Evolutionary conservation across 768 basidiomycete species (phyloP), one percentile per base, ranked within the genome.

Genomic region (Serendipita sp.): DNA sequence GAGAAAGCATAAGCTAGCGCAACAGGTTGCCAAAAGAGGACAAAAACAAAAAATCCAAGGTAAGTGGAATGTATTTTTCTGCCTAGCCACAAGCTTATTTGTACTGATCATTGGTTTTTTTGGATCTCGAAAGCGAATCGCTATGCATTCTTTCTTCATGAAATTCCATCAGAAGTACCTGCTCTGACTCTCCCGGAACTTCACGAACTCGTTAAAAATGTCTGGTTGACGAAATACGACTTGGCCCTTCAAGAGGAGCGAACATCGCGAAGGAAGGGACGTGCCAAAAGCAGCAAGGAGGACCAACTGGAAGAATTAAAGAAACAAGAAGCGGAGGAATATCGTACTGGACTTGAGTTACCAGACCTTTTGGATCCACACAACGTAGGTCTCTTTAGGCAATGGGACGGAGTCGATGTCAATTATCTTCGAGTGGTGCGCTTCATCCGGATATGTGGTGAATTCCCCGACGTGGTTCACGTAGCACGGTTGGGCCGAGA

Each of bases 311-410:
- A 90, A 72, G 88, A 88, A 58, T 71, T 80, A n/a, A 85, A 83
- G 70, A 72, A 84, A 63, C 76, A 80, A 65, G 90, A 91, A 69
- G 69, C 75, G 16, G 89, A 92, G 67, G 76, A 81, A 64, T 92
- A 92, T 73, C 79, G 86, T 44, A 87, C 89, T 1, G 90, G 90
- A 4, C 78, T 92, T 71, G 90, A 92, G 76, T 78, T 92, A 38
- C 80, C 83, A 4, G 90, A 92, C 73, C 78, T 92, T 32, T 91
- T 88, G 0, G 83, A 92, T 68, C 73, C 76, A n/a, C 72, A 77
- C 8, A 92, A 81, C 15, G 85, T 88, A 45, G 79, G 80, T 34
- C 75, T 91, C 2, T 89, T 90, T 72, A 80, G 86, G 45, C 74
- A 76, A 65, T 92, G 90, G 90, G 87, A 91, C 69, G 84, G 87